Evolutionary conservation across 345 rosid species (phyloP), one percentile per base, ranked within the genome.

Genomic region (Acer saccharum): DNA sequence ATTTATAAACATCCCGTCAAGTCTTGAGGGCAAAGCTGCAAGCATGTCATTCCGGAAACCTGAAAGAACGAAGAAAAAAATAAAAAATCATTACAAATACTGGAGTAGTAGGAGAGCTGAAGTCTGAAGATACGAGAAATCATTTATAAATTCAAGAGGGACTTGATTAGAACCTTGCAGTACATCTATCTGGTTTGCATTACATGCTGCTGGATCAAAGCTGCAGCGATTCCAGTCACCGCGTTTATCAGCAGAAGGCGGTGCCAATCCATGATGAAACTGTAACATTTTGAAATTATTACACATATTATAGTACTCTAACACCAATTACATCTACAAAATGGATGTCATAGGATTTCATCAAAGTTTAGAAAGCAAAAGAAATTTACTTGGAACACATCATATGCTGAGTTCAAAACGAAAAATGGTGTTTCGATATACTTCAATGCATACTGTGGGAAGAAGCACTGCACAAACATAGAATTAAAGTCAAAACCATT

Each of bases 321-420:
- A 18, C 52, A 63, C 25, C n/a, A 46, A 55, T 41, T 46, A 41
- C 25, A 50, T 16, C 52, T 16, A 12, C n/a, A 20, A 65, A 46
- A 20, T 50, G 20, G 21, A 43, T 16, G 55, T 3, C 43, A 41
- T 10, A 74, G 16, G 35, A 73, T 20, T 69, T 65, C 54, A 65
- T 35, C 39, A 18, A 43, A 80, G 32, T 14, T 23, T 57, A 20
- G 32, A 74, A 20, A 55, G 52, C n/a, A 41, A 29, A 39, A 63
- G 29, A 65, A 69, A 2, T 69, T 72, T 85, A 92, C 99, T 87
- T 96, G 99, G 83, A 69, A 96, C 66, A 90, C 95, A 81, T 96
- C 98, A 70, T 96, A 96, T 55, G 97, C 99, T 62, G 99, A 79
- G 81, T 96, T 96, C 83, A 96, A 76, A 83, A 96, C 85, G 82